Conservation (phyloP, 192 early-diverging fungal species). For the Coemansia sp. region DNA sequence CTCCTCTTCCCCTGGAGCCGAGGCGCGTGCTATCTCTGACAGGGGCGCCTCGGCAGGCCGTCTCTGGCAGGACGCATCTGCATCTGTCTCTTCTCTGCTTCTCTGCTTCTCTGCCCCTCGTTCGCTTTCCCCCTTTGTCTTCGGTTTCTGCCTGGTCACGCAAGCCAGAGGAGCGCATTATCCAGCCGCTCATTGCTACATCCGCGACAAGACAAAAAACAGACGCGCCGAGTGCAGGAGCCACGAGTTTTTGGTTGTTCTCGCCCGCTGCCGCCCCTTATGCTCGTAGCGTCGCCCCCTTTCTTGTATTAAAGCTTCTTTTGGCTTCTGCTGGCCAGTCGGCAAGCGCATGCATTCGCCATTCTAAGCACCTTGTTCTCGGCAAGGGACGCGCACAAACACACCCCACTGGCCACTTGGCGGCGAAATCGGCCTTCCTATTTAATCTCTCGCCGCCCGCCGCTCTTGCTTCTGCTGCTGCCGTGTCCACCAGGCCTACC, state of each 20-base stretch:
- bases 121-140: not conserved
- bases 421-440: not conserved
- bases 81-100: not conserved
- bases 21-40: too few species aligned
- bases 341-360: conserved; percentile 1
- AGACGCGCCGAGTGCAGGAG: not conserved
- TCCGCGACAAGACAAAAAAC: not conserved
- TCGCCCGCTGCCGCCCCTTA: not conserved
- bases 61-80: not conserved
- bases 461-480: not conserved
- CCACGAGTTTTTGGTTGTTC: not conserved
- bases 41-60: too few species aligned
- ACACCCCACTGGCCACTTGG: not conserved
- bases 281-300: not conserved
- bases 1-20: too few species aligned
- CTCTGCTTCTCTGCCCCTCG: not conserved
- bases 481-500: not conserved
- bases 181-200: not conserved
- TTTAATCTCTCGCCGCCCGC: not conserved
- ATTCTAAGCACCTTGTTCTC: not conserved
- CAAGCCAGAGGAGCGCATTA: not conserved
- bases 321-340: not conserved
- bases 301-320: not conserved
- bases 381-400: not conserved
- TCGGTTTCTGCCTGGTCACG: not conserved